Conservation (phyloP, 2,329 filamentous ascomycete species). For the Metarhizium robertsii region DNA sequence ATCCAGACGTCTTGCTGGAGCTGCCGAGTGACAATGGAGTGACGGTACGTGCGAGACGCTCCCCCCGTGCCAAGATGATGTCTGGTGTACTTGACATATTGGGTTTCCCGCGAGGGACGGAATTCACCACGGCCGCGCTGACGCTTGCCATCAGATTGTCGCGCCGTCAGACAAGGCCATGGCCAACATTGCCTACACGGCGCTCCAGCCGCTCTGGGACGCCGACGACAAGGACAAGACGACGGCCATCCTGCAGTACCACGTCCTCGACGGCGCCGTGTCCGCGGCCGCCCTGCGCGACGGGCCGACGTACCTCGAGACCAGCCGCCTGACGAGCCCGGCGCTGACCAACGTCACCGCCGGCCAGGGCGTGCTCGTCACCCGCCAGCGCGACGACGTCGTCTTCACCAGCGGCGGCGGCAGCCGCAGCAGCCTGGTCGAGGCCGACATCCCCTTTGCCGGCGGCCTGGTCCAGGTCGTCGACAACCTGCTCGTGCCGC, state of each 20-base stretch:
- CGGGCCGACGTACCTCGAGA: constrained; percentile 28
- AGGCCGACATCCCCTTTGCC: constrained; percentile 35
- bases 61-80: too few relatives aligned
- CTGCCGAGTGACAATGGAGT: constrained; percentile 33
- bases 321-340: constrained; percentile 32
- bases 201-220: constrained; percentile 36
- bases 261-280: constrained; percentile 47
- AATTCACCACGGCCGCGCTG: background rate
- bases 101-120: too few relatives aligned
- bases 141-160: constrained; percentile 31
- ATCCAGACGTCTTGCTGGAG: constrained; percentile 34
- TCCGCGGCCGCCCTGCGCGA: constrained; percentile 24
- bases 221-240: constrained; percentile 34
- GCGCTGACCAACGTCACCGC: constrained; percentile 38
- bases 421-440: constrained; percentile 30
- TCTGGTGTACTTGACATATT: too few relatives aligned
- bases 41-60: constrained; percentile 22
- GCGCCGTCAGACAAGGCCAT: constrained; percentile 51
- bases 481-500: constrained; percentile 41
- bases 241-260: constrained; percentile 48
- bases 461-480: constrained; percentile 43
- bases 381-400: constrained; percentile 31
- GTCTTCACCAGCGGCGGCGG: constrained; percentile 42
- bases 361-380: constrained; percentile 38
- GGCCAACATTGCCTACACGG: constrained; percentile 42